phyloP scores from a whole-genome alignment of 345 rosid species.

The Odontarrhena argentea region DNA sequence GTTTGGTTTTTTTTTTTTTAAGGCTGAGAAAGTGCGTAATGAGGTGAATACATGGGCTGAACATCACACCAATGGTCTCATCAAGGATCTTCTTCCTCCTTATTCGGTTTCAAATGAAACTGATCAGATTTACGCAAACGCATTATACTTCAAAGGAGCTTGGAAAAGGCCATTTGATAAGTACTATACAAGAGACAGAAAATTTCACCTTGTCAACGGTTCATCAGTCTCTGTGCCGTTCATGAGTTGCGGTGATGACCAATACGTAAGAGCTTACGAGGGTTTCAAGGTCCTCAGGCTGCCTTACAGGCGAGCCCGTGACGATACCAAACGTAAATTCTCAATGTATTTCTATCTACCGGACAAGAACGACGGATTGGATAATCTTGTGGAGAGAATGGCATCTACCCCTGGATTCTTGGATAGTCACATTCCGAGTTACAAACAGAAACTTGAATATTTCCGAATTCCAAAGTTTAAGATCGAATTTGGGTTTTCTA shows the following conservation, averaged over 20 bases:
- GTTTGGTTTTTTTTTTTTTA: conserved; percentile 3
- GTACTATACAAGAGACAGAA: background rate
- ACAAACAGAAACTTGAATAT: background rate
- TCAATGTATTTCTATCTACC: conserved; percentile 25
- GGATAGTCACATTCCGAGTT: conserved; percentile 21
- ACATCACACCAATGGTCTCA: conserved; percentile 44
- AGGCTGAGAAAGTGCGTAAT: conserved; percentile 55
- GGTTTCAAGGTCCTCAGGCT: conserved; percentile 31
- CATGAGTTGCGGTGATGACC: background rate
- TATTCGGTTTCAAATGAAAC: conserved; percentile 18
- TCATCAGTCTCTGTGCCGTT: conserved; percentile 12
- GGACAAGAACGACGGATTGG: conserved; percentile 1
- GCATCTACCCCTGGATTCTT: conserved; percentile 20
- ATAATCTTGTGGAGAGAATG: conserved; percentile 13
- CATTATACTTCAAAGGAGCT: conserved; percentile 47
- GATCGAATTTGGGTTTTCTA: conserved; percentile 27
- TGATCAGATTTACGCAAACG: conserved; percentile 44
- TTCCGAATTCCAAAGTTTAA: conserved; percentile 27
- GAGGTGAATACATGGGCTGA: conserved; percentile 66
- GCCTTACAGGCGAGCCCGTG: background rate
- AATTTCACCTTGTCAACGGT: conserved; percentile 21
- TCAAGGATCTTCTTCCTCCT: conserved; percentile 36
- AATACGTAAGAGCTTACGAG: conserved; percentile 3
- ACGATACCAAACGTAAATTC: background rate
- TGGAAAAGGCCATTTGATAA: conserved; percentile 38